Base-by-base conservation (phyloP, 73 alveolate genomes). In the Paraurostyla sp. region DNA sequence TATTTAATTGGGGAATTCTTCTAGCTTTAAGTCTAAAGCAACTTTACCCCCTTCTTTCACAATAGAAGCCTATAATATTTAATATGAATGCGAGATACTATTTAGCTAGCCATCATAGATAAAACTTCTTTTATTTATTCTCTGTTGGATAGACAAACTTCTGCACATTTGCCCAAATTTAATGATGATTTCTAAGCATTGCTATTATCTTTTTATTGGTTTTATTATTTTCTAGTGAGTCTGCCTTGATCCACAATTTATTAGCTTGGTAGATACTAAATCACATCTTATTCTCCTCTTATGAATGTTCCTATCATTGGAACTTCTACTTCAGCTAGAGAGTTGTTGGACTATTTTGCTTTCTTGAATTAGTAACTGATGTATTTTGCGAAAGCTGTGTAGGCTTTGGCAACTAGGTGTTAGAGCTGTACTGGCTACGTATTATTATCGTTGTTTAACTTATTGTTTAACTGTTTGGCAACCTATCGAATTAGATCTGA, bases 111-210 rank as follows among this genome's bases (percentile, higher is more conserved):
- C 16, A 65, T 65, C 42, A 65, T 16, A 0, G 6, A 4, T 38
- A 65, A 15, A 16, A 65, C 41, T 9, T 38, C 41, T 35, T 65
- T 36, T 15, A 38, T 40, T 38, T 65, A 16, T 0, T 65, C 82
- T 35, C 82, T 32, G 41, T 22, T 65, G 7, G 82, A 38, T 38
- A 22, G 7, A 38, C 82, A 65, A 16, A 65, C 82, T 65, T 65
- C 82, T 38, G 82, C 82, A 40, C 82, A 65, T 65, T 35, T 65
- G 13, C 82, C 82, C 0, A 65, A 11, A 65, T 65, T 65, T 30
- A 65, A 38, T 65, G 46, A 38, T 13, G 40, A 38, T 35, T 65
- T 40, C 41, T 65, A 25, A 65, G n/a, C n/a, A n/a, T n/a, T n/a
- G n/a, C n/a, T n/a, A 18, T 38, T 25, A 16, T 40, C 41, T 65